Conservation (phyloP, 2,329 filamentous ascomycete species). For the Exophiala sideris region DNA sequence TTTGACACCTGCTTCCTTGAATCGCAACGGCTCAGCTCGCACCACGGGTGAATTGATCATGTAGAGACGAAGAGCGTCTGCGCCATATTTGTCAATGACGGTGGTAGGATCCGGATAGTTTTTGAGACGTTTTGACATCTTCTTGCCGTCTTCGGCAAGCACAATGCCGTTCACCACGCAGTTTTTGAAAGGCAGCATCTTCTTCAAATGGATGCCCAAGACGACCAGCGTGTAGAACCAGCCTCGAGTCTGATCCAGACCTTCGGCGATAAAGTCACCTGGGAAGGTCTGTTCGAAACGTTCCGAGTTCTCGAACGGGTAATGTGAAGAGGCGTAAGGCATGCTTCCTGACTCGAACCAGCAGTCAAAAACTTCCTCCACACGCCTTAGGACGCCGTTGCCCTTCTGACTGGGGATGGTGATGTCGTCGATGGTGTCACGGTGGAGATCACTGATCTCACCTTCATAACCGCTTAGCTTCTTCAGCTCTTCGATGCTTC, state of each 20-base stretch:
- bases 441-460: conserved; percentile 75
- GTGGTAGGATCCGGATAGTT: conserved; percentile 81
- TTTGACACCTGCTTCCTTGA: conserved; percentile 82
- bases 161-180: conserved; percentile 88
- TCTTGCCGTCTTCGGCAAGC: conserved; percentile 84
- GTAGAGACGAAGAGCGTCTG: conserved; percentile 85
- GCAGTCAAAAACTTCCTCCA: conserved; percentile 85
- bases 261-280: conserved; percentile 84
- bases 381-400: conserved; percentile 70
- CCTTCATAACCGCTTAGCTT: conserved; percentile 74
- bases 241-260: conserved; percentile 80
- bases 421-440: conserved; percentile 83
- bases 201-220: conserved; percentile 78
- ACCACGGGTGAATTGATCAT: conserved; percentile 91
- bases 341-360: conserved; percentile 92
- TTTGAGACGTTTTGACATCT: conserved; percentile 91
- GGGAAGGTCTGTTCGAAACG: conserved; percentile 73
- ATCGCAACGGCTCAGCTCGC: conserved; percentile 75
- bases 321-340: conserved; percentile 82
- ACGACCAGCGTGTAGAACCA: conserved; percentile 91
- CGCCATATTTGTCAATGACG: conserved; percentile 78
- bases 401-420: conserved; percentile 82
- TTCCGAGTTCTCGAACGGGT: conserved; percentile 79
- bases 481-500: conserved; percentile 75
- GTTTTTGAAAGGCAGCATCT: conserved; percentile 78